phyloP scores from a whole-genome alignment of 225 moss, liverwort and hornwort species.

The Sphagnum contortum region DNA sequence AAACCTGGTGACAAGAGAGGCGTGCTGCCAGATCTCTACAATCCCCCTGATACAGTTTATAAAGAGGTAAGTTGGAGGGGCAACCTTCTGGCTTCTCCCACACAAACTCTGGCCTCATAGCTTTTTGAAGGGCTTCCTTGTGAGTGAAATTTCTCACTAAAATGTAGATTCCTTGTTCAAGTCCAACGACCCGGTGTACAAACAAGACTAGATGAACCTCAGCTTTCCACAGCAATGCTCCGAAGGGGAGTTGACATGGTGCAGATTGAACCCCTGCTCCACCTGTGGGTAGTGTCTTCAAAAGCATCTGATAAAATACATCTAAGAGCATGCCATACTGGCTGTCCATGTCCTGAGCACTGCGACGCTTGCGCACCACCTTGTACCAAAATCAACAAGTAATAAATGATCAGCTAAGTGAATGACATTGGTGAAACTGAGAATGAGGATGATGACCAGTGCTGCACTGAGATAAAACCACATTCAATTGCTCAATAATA shows the following conservation, averaged over 20 bases:
- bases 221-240: slow-evolving; percentile 54
- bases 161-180: slow-evolving; percentile 56
- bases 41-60: slow-evolving; percentile 50
- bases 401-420: too few species aligned
- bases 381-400: slow-evolving; percentile 3
- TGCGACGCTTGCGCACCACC: slow-evolving; percentile 70
- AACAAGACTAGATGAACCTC: slow-evolving; percentile 72
- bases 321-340: slow-evolving; percentile 52
- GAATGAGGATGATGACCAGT: neutral
- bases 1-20: slow-evolving; percentile 72
- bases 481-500: neutral
- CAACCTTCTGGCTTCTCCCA: slow-evolving; percentile 54
- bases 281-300: slow-evolving; percentile 47
- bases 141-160: slow-evolving; percentile 58
- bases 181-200: slow-evolving; percentile 63
- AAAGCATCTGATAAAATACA: slow-evolving; percentile 61
- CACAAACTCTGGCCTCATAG: slow-evolving; percentile 38
- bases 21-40: slow-evolving; percentile 36
- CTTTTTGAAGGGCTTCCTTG: slow-evolving; percentile 30
- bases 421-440: too few species aligned
- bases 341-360: slow-evolving; percentile 75
- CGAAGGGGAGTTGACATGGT: slow-evolving; percentile 69
- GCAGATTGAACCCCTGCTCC: slow-evolving; percentile 32
- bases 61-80: slow-evolving; percentile 48
- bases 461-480: neutral